Percentiles rank a stretch among this genome's conserved stretches.
Conservation (phyloP, 1,284 basidiomycete species). For the Leccinum subfulvum region DNA sequence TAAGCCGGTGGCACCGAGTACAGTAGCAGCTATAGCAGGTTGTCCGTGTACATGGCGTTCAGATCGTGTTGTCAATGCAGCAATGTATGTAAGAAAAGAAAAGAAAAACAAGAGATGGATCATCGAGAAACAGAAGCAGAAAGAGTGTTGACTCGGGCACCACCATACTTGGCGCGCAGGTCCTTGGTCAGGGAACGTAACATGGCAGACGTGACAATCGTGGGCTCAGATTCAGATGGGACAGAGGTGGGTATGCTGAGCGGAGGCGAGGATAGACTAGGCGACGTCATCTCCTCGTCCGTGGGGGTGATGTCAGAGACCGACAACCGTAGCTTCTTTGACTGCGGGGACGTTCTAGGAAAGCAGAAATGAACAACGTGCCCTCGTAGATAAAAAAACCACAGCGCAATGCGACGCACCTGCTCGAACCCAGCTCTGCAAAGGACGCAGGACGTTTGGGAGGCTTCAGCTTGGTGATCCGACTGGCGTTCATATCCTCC, state of each 20-base stretch:
- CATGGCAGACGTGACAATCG: constrained; percentile 65
- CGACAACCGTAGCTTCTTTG: constrained; percentile 46
- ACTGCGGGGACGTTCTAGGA: constrained; percentile 25
- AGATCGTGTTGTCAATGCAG: neutral
- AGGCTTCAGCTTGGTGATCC: constrained; percentile 40
- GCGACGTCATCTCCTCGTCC: constrained; percentile 25
- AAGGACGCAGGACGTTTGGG: constrained; percentile 35
- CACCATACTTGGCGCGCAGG: constrained; percentile 53
- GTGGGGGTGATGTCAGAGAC: constrained; percentile 31
- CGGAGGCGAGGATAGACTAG: constrained; percentile 35
- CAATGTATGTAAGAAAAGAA: neutral
- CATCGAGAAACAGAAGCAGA: constrained; percentile 13
- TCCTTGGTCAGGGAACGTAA: constrained; percentile 62
- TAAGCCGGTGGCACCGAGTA: neutral
- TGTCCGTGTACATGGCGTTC: constrained; percentile 10
- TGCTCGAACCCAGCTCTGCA: constrained; percentile 20
- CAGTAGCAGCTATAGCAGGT: neutral
- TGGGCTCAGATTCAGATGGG: constrained; percentile 29
- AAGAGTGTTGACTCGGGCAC: constrained; percentile 1
- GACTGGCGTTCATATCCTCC: constrained; percentile 36
- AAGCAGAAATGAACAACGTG: neutral
- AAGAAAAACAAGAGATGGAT: constrained; percentile 3
- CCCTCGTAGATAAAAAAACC: neutral
- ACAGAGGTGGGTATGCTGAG: constrained; percentile 39
- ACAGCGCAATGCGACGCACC: constrained; percentile 18